These are phyloP conservation scores for Nemania sp. DNA, from an alignment of 2,329 filamentous ascomycete genomes.

Conservation along the genomic window DNA sequence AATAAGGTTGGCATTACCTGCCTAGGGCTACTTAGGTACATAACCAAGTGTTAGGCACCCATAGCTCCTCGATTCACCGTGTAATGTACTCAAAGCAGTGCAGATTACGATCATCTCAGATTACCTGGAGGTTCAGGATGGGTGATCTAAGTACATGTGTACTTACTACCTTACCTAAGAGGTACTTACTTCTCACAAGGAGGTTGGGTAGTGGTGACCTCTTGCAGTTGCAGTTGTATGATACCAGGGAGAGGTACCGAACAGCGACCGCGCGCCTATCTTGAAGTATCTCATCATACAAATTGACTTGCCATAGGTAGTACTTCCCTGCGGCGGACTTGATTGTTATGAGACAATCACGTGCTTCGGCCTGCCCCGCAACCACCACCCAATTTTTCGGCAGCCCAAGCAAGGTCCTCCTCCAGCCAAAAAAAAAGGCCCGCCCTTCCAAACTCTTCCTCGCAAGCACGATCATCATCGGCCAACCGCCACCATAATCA, in stretches of 20 bases:
- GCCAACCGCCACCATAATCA: slow-evolving; percentile 33
- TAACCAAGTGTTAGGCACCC: slow-evolving; percentile 29
- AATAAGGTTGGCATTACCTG: slow-evolving; percentile 4
- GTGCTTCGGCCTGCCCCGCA: slow-evolving; percentile 38
- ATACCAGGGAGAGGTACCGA: neutral
- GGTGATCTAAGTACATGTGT: too few relatives aligned
- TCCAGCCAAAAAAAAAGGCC: slow-evolving; percentile 29
- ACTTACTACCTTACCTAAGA: too few relatives aligned
- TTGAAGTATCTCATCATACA: neutral
- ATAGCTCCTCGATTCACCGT: slow-evolving; percentile 2
- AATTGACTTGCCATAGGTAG: too few relatives aligned
- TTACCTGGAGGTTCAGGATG: too few relatives aligned
- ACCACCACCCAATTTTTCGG: slow-evolving; percentile 39
- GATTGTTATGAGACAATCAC: slow-evolving; percentile 29
- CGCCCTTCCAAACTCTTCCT: slow-evolving; percentile 37
- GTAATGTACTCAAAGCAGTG: too few relatives aligned
- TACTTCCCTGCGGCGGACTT: neutral
- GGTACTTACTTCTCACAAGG: too few relatives aligned
- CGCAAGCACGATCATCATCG: slow-evolving; percentile 34
- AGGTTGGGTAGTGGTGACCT: too few relatives aligned
- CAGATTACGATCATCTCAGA: too few relatives aligned
- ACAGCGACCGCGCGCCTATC: too few relatives aligned
- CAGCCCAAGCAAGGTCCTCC: slow-evolving; percentile 36
- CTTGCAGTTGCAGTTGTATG: too few relatives aligned
- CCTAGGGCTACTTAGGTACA: too few relatives aligned